Evolutionary conservation across 2,329 filamentous ascomycete species (phyloP).

Genomic region (Penicillium frequentans): DNA sequence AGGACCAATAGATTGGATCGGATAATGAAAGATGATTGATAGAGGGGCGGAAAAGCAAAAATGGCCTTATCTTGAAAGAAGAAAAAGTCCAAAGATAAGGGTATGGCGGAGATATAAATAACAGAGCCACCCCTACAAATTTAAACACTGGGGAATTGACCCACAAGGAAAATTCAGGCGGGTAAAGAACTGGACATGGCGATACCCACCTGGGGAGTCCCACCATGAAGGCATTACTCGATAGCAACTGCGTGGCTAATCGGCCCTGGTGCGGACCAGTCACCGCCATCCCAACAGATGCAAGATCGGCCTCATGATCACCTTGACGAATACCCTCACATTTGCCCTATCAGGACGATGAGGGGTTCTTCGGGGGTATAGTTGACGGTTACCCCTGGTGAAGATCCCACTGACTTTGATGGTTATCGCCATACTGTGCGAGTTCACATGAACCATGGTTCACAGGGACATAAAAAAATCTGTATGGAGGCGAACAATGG

Average conservation of each 20-base stretch:
- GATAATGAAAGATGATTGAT: constrained; percentile 3
- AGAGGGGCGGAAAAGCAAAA: constrained; percentile 9
- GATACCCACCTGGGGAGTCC: constrained; percentile 11
- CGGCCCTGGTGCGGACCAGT: constrained; percentile 5
- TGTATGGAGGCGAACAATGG: not conserved
- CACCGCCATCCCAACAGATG: not conserved
- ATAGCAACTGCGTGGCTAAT: constrained; percentile 12
- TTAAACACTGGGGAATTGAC: not conserved
- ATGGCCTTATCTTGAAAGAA: constrained; percentile 12
- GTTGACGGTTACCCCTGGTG: not conserved
- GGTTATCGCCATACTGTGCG: not conserved
- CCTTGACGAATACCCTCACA: constrained; percentile 24
- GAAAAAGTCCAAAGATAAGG: constrained; percentile 5
- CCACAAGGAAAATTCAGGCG: constrained; percentile 5
- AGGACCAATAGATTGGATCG: constrained; percentile 6
- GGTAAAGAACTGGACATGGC: not conserved
- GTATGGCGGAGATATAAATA: constrained; percentile 16
- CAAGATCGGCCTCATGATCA: not conserved
- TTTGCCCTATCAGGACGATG: constrained; percentile 18
- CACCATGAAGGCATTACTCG: constrained; percentile 17
- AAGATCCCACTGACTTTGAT: not conserved
- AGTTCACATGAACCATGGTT: not conserved
- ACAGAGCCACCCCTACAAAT: not conserved
- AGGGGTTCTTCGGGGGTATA: not conserved
- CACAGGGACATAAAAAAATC: constrained; percentile 1